Conservation (phyloP, 306 rosid genomes). For the Ormosia emarginata region DNA sequence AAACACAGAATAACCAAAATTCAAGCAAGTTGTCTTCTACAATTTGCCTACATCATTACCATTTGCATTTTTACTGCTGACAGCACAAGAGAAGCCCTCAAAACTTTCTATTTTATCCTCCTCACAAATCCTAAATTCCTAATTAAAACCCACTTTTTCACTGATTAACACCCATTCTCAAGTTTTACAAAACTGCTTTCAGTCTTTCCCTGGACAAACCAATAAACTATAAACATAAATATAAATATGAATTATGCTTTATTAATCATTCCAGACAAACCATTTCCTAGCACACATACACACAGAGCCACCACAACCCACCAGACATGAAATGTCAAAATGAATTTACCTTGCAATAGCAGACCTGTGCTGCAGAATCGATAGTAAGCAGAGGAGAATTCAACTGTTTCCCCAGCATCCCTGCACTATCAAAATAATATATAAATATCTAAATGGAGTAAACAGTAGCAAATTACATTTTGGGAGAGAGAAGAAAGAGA, state of each 20-base stretch:
- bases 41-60: background rate
- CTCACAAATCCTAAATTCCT: background rate
- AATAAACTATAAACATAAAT: background rate
- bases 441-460: background rate
- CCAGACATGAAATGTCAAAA: background rate
- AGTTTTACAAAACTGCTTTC: background rate
- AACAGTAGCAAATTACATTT: background rate
- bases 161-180: background rate
- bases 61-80: background rate
- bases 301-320: background rate
- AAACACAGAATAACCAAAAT: background rate
- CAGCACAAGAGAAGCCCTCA: slow-evolving; percentile 1
- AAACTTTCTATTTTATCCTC: background rate
- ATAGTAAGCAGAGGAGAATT: slow-evolving; percentile 51
- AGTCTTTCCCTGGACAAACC: background rate
- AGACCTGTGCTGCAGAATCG: slow-evolving; percentile 42
- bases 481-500: background rate
- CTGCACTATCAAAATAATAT: slow-evolving; percentile 35
- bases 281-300: background rate
- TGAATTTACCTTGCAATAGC: slow-evolving; percentile 41
- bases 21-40: background rate
- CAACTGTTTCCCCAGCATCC: slow-evolving; percentile 59
- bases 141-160: background rate
- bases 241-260: background rate
- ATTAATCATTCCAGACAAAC: background rate